Evolutionary conservation across 2,329 filamentous ascomycete genomes (phyloP).

Genomic region (Curvularia sp.): DNA sequence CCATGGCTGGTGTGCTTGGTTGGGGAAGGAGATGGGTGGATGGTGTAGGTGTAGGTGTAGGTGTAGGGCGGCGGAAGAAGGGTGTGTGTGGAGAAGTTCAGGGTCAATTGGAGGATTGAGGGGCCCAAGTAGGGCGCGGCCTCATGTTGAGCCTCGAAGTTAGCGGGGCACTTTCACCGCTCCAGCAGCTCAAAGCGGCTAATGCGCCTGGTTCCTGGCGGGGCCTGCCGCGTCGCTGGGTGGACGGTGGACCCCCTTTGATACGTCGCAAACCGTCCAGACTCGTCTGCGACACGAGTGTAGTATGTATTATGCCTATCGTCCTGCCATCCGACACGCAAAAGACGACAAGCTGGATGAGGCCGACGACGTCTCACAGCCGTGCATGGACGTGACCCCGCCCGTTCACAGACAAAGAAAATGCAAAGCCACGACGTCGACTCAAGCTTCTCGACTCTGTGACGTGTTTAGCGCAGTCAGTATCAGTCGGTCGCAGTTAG

Average conservation of each 20-base stretch:
- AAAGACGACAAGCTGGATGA: not conserved
- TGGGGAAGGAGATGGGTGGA: conserved; percentile 5
- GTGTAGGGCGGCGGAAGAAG: conserved; percentile 15
- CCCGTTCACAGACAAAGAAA: conserved; percentile 10
- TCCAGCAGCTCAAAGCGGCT: conserved; percentile 12
- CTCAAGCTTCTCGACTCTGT: conserved; percentile 3
- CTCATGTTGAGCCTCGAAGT: conserved; percentile 30
- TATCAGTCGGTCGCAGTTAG: not conserved
- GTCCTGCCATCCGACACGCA: not conserved
- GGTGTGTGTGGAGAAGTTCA: conserved; percentile 19
- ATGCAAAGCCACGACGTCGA: conserved; percentile 6
- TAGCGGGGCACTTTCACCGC: conserved; percentile 40
- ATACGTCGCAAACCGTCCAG: conserved; percentile 16
- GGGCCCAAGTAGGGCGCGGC: conserved; percentile 19
- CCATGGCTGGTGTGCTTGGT: conserved; percentile 32
- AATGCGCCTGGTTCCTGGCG: conserved; percentile 32
- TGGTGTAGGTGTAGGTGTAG: too few relatives aligned
- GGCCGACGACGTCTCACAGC: conserved; percentile 11
- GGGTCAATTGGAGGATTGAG: conserved; percentile 22
- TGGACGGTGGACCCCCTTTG: conserved; percentile 12
- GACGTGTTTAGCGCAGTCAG: conserved; percentile 20
- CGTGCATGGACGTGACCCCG: conserved; percentile 16
- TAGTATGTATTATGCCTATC: not conserved
- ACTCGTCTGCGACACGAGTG: conserved; percentile 15
- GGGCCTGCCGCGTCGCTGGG: conserved; percentile 22